Evolutionary conservation across 495 filamentous ascomycete species (phyloP).

Genomic region (Elasticomyces elasticus): DNA sequence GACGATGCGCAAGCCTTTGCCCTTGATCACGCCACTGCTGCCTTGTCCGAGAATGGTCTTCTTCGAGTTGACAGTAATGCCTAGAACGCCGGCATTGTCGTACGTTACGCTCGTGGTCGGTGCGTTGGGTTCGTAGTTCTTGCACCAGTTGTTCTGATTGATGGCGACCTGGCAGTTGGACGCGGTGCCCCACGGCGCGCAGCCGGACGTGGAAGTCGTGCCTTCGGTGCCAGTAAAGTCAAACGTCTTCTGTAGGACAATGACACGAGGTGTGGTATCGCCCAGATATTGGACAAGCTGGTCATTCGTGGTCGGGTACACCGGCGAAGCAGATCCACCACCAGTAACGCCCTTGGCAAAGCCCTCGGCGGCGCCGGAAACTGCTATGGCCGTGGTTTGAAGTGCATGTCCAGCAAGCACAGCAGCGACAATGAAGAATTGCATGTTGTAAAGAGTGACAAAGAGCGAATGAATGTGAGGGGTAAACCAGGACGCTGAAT

Average conservation of each 20-base stretch:
- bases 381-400: neutral
- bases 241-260: conserved; percentile 40
- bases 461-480: no score
- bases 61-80: conserved; percentile 39
- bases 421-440: no score
- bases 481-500: no score
- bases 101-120: conserved; percentile 31
- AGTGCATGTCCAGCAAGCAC: no score
- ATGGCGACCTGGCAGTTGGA: conserved; percentile 44
- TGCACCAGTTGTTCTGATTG: conserved; percentile 42
- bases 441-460: no score
- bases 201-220: conserved; percentile 36
- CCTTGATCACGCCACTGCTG: conserved; percentile 34
- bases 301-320: conserved; percentile 34
- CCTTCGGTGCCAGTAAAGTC: conserved; percentile 40
- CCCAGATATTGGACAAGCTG: conserved; percentile 32
- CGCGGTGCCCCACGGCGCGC: conserved; percentile 36
- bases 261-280: conserved; percentile 38
- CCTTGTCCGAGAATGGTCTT: conserved; percentile 39
- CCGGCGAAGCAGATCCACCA: conserved; percentile 39
- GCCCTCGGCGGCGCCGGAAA: conserved; percentile 34
- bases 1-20: conserved; percentile 39
- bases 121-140: conserved; percentile 16
- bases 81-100: conserved; percentile 37
- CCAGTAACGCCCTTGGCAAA: conserved; percentile 42